These are phyloP conservation scores for Deuterostichococcus epilithicus DNA, from an alignment of 139 green algal species.

Conservation along the genomic window DNA sequence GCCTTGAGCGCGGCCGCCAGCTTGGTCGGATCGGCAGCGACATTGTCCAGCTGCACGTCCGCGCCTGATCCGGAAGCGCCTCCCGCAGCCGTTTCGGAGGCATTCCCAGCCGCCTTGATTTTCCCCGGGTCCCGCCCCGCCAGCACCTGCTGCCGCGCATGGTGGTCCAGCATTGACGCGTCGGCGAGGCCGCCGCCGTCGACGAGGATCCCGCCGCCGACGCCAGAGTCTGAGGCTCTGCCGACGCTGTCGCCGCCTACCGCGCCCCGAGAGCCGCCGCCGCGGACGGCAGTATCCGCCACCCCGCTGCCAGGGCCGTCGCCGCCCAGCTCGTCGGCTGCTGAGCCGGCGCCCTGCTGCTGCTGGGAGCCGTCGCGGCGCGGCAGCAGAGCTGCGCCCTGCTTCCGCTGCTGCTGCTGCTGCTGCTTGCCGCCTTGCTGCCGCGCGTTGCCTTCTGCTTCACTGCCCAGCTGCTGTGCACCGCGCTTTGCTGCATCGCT, in stretches of 20 bases:
- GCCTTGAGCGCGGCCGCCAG: background rate
- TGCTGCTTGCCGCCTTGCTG: background rate
- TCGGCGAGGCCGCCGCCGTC: background rate
- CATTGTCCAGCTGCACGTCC: background rate
- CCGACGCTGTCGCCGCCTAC: background rate
- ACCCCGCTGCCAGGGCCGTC: too few species aligned
- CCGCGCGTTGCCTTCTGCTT: background rate
- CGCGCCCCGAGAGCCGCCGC: too few species aligned
- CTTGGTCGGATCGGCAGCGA: too few species aligned
- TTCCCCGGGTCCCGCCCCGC: background rate
- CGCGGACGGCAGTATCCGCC: too few species aligned
- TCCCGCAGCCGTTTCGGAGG: too few species aligned
- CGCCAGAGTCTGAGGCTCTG: too few species aligned
- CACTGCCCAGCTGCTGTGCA: too few species aligned
- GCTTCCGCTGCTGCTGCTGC: background rate
- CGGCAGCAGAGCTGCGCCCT: background rate
- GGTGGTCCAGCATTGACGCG: background rate
- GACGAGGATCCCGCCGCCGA: background rate
- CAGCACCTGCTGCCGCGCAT: background rate
- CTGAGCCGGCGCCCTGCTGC: too few species aligned
- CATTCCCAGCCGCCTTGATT: background rate
- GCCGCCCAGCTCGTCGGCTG: too few species aligned
- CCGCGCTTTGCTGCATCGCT: background rate
- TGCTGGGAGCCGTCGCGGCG: too few species aligned
- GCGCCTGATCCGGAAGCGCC: too few species aligned